Percentiles rank a stretch among this genome's conserved stretches.
Conservation (phyloP, 2,329 filamentous ascomycete genomes). For the Penicillium sp. region DNA sequence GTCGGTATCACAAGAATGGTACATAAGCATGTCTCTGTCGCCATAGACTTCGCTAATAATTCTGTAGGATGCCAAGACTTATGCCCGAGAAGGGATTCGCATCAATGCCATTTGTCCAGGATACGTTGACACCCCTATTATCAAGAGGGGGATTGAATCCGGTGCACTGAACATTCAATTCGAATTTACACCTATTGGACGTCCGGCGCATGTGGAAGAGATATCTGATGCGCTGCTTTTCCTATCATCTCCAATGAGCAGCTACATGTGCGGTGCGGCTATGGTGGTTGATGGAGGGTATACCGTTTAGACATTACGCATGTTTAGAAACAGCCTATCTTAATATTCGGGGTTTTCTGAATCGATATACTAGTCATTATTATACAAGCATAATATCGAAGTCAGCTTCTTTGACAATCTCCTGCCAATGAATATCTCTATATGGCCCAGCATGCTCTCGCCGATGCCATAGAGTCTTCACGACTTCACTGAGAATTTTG, state of each 20-base stretch:
- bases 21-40: not conserved
- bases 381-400: slow-evolving; percentile 37
- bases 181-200: slow-evolving; percentile 48
- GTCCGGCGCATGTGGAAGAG: slow-evolving; percentile 52
- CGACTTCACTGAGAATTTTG: slow-evolving; percentile 32
- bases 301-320: slow-evolving; percentile 14
- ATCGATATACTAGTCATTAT: not conserved
- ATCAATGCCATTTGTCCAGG: slow-evolving; percentile 62
- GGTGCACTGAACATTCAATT: slow-evolving; percentile 37
- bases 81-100: slow-evolving; percentile 53
- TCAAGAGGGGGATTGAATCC: slow-evolving; percentile 13
- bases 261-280: slow-evolving; percentile 43
- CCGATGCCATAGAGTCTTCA: slow-evolving; percentile 32
- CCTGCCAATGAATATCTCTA: slow-evolving; percentile 32
- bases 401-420: slow-evolving; percentile 32
- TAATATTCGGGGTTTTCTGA: not conserved
- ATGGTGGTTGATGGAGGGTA: slow-evolving; percentile 31
- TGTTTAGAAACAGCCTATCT: not conserved
- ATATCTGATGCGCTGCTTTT: slow-evolving; percentile 54
- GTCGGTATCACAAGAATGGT: slow-evolving; percentile 27
- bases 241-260: slow-evolving; percentile 43
- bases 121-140: slow-evolving; percentile 27
- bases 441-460: slow-evolving; percentile 14
- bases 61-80: slow-evolving; percentile 45
- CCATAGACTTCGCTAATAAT: not conserved